Evolutionary conservation across 1,284 basidiomycete genomes (phyloP).

Genomic region (Coriolopsis trogii): DNA sequence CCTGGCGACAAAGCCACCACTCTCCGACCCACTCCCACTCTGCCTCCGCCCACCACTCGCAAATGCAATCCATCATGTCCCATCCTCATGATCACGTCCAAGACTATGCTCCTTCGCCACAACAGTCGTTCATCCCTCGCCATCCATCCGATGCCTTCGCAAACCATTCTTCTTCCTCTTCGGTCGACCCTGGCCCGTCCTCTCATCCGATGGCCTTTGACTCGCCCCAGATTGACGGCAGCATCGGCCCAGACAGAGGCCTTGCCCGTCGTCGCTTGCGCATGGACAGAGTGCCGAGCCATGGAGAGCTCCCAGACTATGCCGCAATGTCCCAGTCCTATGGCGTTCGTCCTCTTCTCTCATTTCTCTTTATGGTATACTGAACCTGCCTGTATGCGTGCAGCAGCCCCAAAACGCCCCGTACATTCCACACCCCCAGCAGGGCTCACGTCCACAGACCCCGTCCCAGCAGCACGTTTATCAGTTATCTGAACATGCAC

Average conservation of each 20-base stretch:
- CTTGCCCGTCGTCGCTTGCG: conserved; percentile 50
- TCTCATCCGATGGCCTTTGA: conserved; percentile 35
- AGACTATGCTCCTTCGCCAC: conserved; percentile 37
- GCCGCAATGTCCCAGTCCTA: conserved; percentile 29
- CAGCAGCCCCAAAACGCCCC: conserved; percentile 27
- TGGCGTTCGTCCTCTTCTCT: conserved; percentile 35
- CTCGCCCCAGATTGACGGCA: conserved; percentile 49
- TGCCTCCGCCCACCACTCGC: conserved; percentile 26
- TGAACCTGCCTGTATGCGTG: conserved; percentile 19
- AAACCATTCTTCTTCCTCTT: conserved; percentile 28
- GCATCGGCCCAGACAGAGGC: conserved; percentile 57
- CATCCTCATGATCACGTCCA: conserved; percentile 34
- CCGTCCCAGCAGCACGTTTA: conserved; percentile 36
- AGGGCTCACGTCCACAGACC: conserved; percentile 42
- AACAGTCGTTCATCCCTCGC: conserved; percentile 36
- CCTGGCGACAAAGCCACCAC: conserved; percentile 27
- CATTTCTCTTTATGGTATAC: conserved; percentile 7
- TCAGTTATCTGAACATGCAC: conserved; percentile 6
- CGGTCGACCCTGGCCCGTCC: conserved; percentile 34
- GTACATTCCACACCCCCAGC: conserved; percentile 36
- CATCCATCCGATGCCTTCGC: conserved; percentile 23
- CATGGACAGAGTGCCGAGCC: conserved; percentile 22
- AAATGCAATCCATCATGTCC: conserved; percentile 38
- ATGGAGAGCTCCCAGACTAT: conserved; percentile 19
- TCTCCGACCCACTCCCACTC: conserved; percentile 23